phyloP scores from a whole-genome alignment of 164 flowering plant species.

The Houttuynia cordata region DNA sequence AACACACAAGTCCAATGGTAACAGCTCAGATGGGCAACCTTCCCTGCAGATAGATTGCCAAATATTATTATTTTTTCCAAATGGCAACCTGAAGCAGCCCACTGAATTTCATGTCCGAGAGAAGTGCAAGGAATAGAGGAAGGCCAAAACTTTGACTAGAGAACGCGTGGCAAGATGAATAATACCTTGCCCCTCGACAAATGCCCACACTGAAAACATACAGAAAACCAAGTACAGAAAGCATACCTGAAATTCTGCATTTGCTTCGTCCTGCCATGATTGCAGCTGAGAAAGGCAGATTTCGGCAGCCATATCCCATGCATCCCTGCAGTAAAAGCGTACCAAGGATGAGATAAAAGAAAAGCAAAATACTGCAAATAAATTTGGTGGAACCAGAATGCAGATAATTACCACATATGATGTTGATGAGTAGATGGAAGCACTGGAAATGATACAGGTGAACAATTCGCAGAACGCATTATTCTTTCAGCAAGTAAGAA shows the following conservation, averaged over 20 bases:
- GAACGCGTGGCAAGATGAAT: not conserved
- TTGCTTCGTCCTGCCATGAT: slow-evolving; percentile 58
- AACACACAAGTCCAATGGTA: too few relatives aligned
- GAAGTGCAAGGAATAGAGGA: too few relatives aligned
- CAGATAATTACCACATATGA: slow-evolving; percentile 79
- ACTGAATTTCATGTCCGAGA: too few relatives aligned
- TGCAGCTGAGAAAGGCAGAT: slow-evolving; percentile 90
- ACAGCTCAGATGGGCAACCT: too few relatives aligned
- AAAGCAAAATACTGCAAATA: slow-evolving; percentile 2
- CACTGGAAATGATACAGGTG: slow-evolving; percentile 85
- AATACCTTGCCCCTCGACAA: not conserved
- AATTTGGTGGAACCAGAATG: not conserved
- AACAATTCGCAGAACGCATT: slow-evolving; percentile 98
- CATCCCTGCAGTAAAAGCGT: slow-evolving; percentile 55
- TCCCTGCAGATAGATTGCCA: not conserved
- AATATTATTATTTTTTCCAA: too few relatives aligned
- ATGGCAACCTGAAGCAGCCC: not conserved
- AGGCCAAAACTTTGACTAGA: too few relatives aligned
- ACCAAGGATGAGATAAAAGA: slow-evolving; percentile 6
- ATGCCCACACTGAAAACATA: not conserved
- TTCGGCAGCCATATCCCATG: slow-evolving; percentile 99
- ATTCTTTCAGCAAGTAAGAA: slow-evolving; percentile 94
- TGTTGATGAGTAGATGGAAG: slow-evolving; percentile 98
- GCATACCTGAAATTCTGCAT: slow-evolving; percentile 78
- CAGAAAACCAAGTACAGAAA: not conserved